Percentiles rank a stretch among this genome's conserved stretches.
phyloP scores from a whole-genome alignment of 2,329 filamentous ascomycete species.

The Grosmannia huntii region DNA sequence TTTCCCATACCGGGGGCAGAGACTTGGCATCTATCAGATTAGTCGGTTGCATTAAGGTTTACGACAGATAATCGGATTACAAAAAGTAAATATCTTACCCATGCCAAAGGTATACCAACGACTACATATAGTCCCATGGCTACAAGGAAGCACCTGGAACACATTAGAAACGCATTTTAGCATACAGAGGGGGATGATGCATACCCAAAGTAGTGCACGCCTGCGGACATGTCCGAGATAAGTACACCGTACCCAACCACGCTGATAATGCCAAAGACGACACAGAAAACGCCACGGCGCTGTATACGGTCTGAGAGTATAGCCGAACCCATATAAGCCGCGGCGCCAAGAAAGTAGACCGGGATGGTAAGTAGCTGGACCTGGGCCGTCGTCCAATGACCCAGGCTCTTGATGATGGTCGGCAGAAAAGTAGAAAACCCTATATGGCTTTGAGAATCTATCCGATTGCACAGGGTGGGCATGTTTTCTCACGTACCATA shows the following conservation, averaged over 20 bases:
- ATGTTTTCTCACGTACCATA: constrained; percentile 30
- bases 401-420: constrained; percentile 62
- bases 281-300: constrained; percentile 49
- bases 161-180: too few relatives aligned
- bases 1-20: constrained; percentile 64
- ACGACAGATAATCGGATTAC: too few relatives aligned
- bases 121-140: constrained; percentile 57
- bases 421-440: constrained; percentile 68
- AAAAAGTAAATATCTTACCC: constrained; percentile 11
- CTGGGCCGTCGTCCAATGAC: constrained; percentile 47
- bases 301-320: constrained; percentile 56
- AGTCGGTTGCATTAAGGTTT: too few relatives aligned
- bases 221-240: constrained; percentile 44
- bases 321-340: constrained; percentile 54
- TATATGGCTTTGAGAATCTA: constrained; percentile 9
- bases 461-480: too few relatives aligned
- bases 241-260: constrained; percentile 58
- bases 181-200: too few relatives aligned
- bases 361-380: constrained; percentile 68
- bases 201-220: constrained; percentile 55
- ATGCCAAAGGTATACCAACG: constrained; percentile 43
- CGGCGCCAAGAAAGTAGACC: constrained; percentile 60
- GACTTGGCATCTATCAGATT: constrained; percentile 43
- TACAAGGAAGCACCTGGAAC: constrained; percentile 52
- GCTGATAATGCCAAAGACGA: constrained; percentile 48